Conservation (phyloP, 768 basidiomycete species). For the Agrocybe praecox region DNA sequence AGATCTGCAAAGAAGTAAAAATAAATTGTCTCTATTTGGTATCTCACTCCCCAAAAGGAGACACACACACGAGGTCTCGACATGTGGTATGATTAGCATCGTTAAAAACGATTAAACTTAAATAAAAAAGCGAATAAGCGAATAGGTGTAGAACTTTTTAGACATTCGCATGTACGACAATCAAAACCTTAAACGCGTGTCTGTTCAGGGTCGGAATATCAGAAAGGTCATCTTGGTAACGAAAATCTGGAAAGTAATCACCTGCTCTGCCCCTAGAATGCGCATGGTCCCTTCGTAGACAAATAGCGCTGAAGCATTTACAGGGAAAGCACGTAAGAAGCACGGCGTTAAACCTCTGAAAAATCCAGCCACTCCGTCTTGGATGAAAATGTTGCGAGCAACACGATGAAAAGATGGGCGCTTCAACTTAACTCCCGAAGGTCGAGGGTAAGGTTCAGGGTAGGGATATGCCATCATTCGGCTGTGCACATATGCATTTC, state of each 20-base stretch:
- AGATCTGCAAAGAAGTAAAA: not conserved
- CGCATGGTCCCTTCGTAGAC: conserved; percentile 80
- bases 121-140: too few species aligned
- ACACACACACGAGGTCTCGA: conserved; percentile 12
- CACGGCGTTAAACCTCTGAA: conserved; percentile 70
- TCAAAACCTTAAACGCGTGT: conserved; percentile 42
- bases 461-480: conserved; percentile 67
- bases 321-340: conserved; percentile 74
- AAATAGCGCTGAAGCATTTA: conserved; percentile 77
- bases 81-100: not conserved
- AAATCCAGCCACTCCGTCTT: conserved; percentile 57
- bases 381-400: conserved; percentile 52
- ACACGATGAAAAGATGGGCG: conserved; percentile 52
- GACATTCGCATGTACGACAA: not conserved
- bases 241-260: conserved; percentile 21
- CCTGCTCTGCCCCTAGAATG: conserved; percentile 66
- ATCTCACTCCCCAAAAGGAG: conserved; percentile 34
- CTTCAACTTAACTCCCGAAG: conserved; percentile 23
- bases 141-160: not conserved
- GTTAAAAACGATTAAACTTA: too few species aligned
- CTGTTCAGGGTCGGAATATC: conserved; percentile 29
- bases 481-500: conserved; percentile 33
- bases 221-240: conserved; percentile 3
- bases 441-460: conserved; percentile 42
- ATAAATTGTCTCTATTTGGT: conserved; percentile 28